Percentiles rank a stretch among this genome's conserved stretches.
Conservation (phyloP, 2,329 filamentous ascomycete species). For the Trichoderma koningiopsis region DNA sequence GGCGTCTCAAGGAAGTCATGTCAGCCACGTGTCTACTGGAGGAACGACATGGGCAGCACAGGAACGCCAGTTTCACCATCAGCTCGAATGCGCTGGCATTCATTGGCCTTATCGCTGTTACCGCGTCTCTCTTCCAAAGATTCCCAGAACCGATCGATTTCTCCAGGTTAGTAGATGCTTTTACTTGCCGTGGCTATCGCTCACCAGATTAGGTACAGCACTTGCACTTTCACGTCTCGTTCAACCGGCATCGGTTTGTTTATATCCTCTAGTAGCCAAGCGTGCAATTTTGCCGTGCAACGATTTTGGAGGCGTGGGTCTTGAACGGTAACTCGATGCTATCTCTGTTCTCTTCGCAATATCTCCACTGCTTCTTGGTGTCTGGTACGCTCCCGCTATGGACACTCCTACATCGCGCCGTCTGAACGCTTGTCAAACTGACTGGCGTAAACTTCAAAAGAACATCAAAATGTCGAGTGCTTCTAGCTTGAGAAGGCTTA, state of each 20-base stretch:
- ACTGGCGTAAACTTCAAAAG: background rate
- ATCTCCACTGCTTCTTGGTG: background rate
- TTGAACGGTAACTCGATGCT: background rate
- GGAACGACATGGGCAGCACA: background rate
- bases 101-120: background rate
- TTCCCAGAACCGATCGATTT: background rate
- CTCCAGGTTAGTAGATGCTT: background rate
- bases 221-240: background rate
- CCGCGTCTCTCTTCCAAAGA: background rate
- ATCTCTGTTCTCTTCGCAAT: background rate
- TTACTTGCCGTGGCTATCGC: background rate
- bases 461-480: background rate
- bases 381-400: background rate
- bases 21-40: background rate
- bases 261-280: background rate
- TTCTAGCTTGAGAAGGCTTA: constrained; percentile 5
- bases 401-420: background rate
- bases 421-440: background rate
- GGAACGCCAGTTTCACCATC: background rate
- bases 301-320: background rate
- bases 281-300: background rate
- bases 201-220: background rate
- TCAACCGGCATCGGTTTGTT: background rate
- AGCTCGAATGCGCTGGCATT: background rate
- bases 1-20: background rate